A percentile compares a stretch with the other conserved stretches of the same genome.
These are phyloP conservation scores for Xylariaceae sp. DNA, from an alignment of 2,329 filamentous ascomycete genomes.

Conservation along the genomic window DNA sequence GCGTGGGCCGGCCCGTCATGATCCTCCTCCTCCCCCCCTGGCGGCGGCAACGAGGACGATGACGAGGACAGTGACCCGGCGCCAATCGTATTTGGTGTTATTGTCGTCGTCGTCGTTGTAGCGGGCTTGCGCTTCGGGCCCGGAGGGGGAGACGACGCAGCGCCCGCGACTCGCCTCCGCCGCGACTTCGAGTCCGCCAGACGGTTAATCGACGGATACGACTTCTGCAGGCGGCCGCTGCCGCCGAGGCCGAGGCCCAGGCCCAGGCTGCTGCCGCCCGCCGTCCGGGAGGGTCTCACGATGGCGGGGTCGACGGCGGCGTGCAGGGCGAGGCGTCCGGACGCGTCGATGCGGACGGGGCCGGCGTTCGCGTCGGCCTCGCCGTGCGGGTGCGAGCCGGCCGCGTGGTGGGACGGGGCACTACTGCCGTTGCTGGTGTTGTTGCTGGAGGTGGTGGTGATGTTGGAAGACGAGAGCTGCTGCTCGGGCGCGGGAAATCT, in stretches of 20 bases:
- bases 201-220: slow-evolving; percentile 32
- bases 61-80: no score
- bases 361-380: slow-evolving; percentile 6
- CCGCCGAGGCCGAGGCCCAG: no score
- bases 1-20: slow-evolving; percentile 13
- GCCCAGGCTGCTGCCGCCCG: no score
- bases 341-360: not conserved
- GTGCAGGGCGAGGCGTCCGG: slow-evolving; percentile 11
- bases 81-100: no score
- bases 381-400: no score
- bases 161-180: slow-evolving; percentile 18
- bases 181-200: slow-evolving; percentile 32
- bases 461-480: no score
- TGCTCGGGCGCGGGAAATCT: slow-evolving; percentile 25
- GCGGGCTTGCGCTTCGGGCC: slow-evolving; percentile 15
- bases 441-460: slow-evolving; percentile 1
- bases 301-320: slow-evolving; percentile 16
- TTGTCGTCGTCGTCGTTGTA: no score
- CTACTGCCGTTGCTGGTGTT: no score
- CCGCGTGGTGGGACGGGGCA: no score
- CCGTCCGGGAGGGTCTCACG: slow-evolving; percentile 8
- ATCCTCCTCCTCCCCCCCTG: slow-evolving; percentile 24
- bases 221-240: slow-evolving; percentile 23
- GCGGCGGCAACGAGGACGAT: no score
- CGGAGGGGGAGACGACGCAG: slow-evolving; percentile 20